Evolutionary conservation across 2,329 filamentous ascomycete genomes (phyloP).

Genomic region (Aspergillus amoenus): DNA sequence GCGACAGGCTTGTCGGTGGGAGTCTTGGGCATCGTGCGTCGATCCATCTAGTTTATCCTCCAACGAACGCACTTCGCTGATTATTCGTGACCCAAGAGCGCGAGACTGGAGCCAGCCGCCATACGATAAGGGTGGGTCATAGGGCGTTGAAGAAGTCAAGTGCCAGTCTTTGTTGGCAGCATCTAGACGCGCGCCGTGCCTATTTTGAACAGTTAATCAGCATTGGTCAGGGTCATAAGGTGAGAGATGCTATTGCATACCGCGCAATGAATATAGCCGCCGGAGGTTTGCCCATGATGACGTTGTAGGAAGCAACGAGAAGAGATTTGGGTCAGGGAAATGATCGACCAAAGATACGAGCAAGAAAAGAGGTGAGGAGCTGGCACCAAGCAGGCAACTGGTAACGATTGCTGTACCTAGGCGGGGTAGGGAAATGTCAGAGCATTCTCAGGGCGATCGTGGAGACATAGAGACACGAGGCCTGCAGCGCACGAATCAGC

Average conservation of each 20-base stretch:
- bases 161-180: constrained; percentile 96
- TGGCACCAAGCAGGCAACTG: constrained; percentile 1
- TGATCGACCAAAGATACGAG: neutral
- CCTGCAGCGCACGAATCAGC: constrained; percentile 1
- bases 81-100: constrained; percentile 78
- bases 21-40: constrained; percentile 11
- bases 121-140: constrained; percentile 93
- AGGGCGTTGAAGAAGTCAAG: constrained; percentile 85
- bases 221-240: neutral
- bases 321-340: neutral
- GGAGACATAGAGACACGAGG: constrained; percentile 2
- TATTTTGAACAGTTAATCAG: constrained; percentile 45
- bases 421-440: constrained; percentile 11
- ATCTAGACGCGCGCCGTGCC: constrained; percentile 92
- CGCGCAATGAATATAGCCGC: constrained; percentile 45
- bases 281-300: constrained; percentile 38
- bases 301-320: neutral
- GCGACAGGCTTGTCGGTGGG: constrained; percentile 5
- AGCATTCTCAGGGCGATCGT: constrained; percentile 5
- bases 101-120: constrained; percentile 88
- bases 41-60: constrained; percentile 29
- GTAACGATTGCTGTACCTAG: constrained; percentile 2
- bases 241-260: constrained; percentile 24
- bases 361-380: neutral
- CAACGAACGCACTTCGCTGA: constrained; percentile 61